Percentiles rank a stretch among this genome's conserved stretches.
Conservation (phyloP, 352 stramenopile species). For the Pilasporangium apinafurcum region DNA sequence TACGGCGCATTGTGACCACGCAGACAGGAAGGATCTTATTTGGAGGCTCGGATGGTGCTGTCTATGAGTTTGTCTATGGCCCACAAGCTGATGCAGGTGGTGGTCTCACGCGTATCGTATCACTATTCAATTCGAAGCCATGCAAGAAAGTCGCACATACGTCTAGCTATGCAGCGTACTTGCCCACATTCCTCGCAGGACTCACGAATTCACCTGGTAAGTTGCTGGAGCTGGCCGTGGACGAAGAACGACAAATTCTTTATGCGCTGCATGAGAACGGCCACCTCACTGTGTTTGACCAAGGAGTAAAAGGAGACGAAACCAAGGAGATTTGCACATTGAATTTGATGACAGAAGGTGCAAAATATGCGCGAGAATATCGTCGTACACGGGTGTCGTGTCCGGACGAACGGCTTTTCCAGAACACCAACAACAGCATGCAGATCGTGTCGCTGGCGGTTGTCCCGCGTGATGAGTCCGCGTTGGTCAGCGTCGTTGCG, state of each 20-base stretch:
- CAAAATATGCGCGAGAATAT: constrained; percentile 80
- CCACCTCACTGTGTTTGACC: constrained; percentile 71
- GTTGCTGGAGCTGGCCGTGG: constrained; percentile 84
- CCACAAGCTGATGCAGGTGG: constrained; percentile 24
- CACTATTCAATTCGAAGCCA: constrained; percentile 49
- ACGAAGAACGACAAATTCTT: constrained; percentile 86
- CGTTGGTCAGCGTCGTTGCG: constrained; percentile 89
- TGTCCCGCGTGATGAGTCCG: constrained; percentile 62
- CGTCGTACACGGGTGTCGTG: constrained; percentile 77
- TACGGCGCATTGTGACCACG: constrained; percentile 87
- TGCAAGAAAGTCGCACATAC: constrained; percentile 93
- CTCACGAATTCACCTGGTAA: constrained; percentile 73
- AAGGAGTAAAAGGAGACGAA: constrained; percentile 42
- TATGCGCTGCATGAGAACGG: constrained; percentile 89
- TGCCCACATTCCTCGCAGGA: constrained; percentile 71
- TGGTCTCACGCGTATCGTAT: constrained; percentile 15
- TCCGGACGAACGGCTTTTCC: constrained; percentile 76
- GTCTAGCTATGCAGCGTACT: constrained; percentile 71
- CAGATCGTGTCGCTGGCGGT: constrained; percentile 68
- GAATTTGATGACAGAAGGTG: constrained; percentile 64
- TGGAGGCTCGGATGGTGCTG: constrained; percentile 91
- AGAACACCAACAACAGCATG: constrained; percentile 34
- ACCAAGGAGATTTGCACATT: constrained; percentile 56
- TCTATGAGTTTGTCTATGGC: constrained; percentile 92
- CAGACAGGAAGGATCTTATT: constrained; percentile 93